Evolutionary conservation across 2,329 filamentous ascomycete species (phyloP).

Genomic region (Aspergillus luchuensis): DNA sequence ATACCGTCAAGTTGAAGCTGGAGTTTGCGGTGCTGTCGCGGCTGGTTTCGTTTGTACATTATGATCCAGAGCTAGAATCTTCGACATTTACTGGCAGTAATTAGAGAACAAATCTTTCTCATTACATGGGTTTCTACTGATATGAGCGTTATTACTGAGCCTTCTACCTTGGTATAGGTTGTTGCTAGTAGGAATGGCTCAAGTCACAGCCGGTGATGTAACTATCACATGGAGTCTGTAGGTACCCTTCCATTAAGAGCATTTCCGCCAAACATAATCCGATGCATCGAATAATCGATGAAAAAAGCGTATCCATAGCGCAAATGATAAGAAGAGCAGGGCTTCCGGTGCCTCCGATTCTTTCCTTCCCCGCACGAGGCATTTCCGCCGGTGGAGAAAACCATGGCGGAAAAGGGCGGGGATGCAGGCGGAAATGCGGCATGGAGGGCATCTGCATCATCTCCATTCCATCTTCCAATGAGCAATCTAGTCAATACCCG

Average conservation of each 20-base stretch:
- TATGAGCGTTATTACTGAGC: too few species aligned
- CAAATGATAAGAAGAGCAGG: too few species aligned
- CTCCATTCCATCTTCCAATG: background rate
- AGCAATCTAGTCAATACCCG: too few species aligned
- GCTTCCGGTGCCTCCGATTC: too few species aligned
- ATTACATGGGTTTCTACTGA: too few species aligned
- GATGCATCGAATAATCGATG: too few species aligned
- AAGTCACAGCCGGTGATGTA: background rate
- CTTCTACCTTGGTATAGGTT: too few species aligned
- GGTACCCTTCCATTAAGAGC: background rate
- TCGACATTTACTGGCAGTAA: background rate
- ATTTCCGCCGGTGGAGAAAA: background rate
- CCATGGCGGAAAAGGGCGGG: background rate
- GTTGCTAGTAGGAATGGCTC: too few species aligned
- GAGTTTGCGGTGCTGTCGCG: conserved; percentile 40
- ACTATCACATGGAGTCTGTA: background rate
- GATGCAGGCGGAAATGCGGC: background rate
- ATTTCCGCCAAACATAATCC: too few species aligned
- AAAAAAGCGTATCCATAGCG: too few species aligned
- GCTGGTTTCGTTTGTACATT: conserved; percentile 7
- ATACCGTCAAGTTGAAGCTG: conserved; percentile 52
- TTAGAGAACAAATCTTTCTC: too few species aligned
- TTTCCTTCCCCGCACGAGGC: background rate
- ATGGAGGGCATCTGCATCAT: background rate
- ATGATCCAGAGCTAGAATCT: conserved; percentile 2